Conservation (phyloP, 352 stramenopile species). For the Pythium dissotocum region DNA sequence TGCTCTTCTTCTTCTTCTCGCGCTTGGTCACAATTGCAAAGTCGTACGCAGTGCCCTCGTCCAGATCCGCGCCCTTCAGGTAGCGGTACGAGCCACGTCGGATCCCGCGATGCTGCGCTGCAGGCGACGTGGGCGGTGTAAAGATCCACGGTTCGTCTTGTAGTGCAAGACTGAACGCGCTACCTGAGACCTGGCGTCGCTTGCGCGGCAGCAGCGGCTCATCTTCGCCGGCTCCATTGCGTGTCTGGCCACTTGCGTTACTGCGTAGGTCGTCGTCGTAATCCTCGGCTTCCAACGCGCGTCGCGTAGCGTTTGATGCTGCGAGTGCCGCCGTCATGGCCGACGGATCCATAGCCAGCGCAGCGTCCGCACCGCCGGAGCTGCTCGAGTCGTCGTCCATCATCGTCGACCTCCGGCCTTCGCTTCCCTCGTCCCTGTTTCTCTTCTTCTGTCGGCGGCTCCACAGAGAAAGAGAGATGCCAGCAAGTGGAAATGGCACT, state of each 20-base stretch:
- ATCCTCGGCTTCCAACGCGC: conserved; percentile 4
- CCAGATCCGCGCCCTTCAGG: conserved; percentile 52
- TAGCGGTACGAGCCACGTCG: conserved; percentile 54
- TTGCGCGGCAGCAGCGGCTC: conserved; percentile 8
- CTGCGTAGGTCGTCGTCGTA: conserved; percentile 15
- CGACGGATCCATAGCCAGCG: conserved; percentile 15
- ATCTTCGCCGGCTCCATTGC: background rate
- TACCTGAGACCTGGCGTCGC: conserved; percentile 47
- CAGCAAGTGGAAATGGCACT: background rate
- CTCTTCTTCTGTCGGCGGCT: background rate
- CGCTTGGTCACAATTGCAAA: conserved; percentile 77
- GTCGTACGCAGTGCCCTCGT: conserved; percentile 50
- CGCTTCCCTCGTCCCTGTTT: background rate
- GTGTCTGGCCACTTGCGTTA: conserved; percentile 2
- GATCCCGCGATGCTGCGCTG: conserved; percentile 31
- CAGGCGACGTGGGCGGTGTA: conserved; percentile 41
- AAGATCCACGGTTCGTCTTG: conserved; percentile 67
- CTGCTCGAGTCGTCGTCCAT: conserved; percentile 23
- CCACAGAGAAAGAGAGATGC: background rate
- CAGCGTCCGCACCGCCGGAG: conserved; percentile 1
- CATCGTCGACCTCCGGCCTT: background rate
- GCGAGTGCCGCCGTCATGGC: conserved; percentile 5
- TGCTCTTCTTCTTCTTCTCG: conserved; percentile 27
- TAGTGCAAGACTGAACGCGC: conserved; percentile 49
- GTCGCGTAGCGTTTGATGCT: background rate